A percentile compares a stretch with the other conserved stretches of the same genome.
Evolutionary conservation across 1,284 basidiomycete species (phyloP).

Genomic region (Hypsizygus ulmarius): DNA sequence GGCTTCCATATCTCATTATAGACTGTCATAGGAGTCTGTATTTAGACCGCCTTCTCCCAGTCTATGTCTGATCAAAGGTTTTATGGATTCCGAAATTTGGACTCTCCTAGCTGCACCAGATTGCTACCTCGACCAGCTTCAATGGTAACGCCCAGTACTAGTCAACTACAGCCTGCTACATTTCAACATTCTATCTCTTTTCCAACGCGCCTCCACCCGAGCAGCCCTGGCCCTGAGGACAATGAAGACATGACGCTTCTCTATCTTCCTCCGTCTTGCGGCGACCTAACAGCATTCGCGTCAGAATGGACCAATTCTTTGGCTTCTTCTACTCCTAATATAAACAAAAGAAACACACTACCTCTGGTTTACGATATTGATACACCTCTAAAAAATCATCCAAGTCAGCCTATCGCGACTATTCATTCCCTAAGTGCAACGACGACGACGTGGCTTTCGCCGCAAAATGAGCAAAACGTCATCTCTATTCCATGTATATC

Average conservation of each 20-base stretch:
- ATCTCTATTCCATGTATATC: too few relatives aligned
- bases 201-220: neutral
- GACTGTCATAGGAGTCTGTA: too few relatives aligned
- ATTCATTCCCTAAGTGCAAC: too few relatives aligned
- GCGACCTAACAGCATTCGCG: conserved; percentile 10
- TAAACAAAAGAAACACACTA: neutral
- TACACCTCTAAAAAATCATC: too few relatives aligned
- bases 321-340: neutral
- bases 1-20: too few relatives aligned
- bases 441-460: too few relatives aligned
- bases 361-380: too few relatives aligned
- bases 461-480: too few relatives aligned
- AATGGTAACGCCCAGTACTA: conserved; percentile 2
- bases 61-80: too few relatives aligned
- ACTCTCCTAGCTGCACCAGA: neutral
- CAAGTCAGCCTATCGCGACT: too few relatives aligned
- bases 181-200: conserved; percentile 4
- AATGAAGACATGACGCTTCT: conserved; percentile 11
- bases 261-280: conserved; percentile 5
- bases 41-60: too few relatives aligned
- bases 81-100: neutral
- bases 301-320: conserved; percentile 3
- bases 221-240: conserved; percentile 1
- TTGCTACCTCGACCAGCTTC: neutral
- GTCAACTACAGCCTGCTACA: neutral